Conservation (phyloP, 805 yeast species). For the Candida taoyuanica region DNA sequence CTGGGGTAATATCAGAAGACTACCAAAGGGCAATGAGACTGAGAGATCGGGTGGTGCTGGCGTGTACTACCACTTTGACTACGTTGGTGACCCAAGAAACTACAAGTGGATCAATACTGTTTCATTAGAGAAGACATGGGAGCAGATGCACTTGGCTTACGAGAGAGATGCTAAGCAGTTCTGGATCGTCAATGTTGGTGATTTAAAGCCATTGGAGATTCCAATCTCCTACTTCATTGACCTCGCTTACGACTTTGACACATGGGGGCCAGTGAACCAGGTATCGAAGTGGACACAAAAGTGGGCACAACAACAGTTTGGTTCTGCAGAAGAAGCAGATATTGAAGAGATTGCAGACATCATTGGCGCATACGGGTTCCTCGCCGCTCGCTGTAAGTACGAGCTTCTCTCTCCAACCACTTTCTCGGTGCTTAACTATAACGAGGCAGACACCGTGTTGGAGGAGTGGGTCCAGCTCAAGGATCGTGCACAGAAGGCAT, state of each 20-base stretch:
- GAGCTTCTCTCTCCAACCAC: slow-evolving; percentile 8
- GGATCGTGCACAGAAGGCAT: slow-evolving; percentile 7
- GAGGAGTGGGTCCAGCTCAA: slow-evolving; percentile 8
- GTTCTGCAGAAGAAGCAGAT: slow-evolving; percentile 1
- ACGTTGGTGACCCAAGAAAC: slow-evolving; percentile 14
- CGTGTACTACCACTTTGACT: slow-evolving; percentile 15
- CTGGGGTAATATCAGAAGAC: slow-evolving; percentile 15
- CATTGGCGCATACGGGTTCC: slow-evolving; percentile 11
- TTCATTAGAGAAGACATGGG: slow-evolving; percentile 13
- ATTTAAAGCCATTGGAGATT: slow-evolving; percentile 11
- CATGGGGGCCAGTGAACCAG: slow-evolving; percentile 6
- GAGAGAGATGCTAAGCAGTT: slow-evolving; percentile 10
- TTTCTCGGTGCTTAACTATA: slow-evolving; percentile 8
- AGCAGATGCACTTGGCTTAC: slow-evolving; percentile 14
- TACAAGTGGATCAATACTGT: slow-evolving; percentile 15
- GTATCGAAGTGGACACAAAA: slow-evolving; percentile 8
- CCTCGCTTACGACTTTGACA: slow-evolving; percentile 12
- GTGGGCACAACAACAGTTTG: slow-evolving; percentile 9
- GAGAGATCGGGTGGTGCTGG: slow-evolving; percentile 14
- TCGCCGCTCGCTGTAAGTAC: slow-evolving; percentile 13
- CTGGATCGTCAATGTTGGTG: slow-evolving; percentile 15
- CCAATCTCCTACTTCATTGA: slow-evolving; percentile 15
- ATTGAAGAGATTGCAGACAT: slow-evolving; percentile 9
- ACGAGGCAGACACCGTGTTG: slow-evolving; percentile 9
- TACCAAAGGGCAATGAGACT: slow-evolving; percentile 12